Conservation (phyloP, 345 rosid species). For the Heritiera fomes region DNA sequence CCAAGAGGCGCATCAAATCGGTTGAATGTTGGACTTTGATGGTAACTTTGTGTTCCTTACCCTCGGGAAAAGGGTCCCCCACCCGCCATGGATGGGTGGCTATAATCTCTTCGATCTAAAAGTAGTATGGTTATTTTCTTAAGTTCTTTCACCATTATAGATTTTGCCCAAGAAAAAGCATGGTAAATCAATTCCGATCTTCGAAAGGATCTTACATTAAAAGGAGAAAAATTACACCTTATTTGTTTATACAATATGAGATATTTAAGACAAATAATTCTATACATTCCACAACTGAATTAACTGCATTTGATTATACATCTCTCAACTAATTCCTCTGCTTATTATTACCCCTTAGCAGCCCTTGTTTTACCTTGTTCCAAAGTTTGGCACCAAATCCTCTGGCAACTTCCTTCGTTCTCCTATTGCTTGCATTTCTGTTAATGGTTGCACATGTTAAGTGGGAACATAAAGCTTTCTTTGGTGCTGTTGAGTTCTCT, state of each 20-base stretch:
- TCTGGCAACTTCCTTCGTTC: slow-evolving; percentile 14
- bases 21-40: no score
- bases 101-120: neutral
- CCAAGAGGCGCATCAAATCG: no score
- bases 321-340: neutral
- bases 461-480: slow-evolving; percentile 16
- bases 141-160: neutral
- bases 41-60: no score
- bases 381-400: slow-evolving; percentile 40
- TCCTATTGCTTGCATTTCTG: slow-evolving; percentile 9
- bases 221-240: neutral
- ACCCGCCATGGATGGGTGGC: no score
- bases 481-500: slow-evolving; percentile 24
- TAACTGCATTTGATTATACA: neutral
- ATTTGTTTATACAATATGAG: neutral
- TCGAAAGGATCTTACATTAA: neutral
- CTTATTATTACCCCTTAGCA: slow-evolving; percentile 24
- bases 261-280: neutral
- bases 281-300: neutral
- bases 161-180: neutral
- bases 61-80: no score
- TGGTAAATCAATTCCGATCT: neutral
- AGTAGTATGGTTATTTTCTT: neutral
- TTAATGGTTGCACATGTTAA: neutral
- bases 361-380: slow-evolving; percentile 45